Evolutionary conservation across 495 filamentous ascomycete genomes (phyloP).

Genomic region (Tirmania nivea): DNA sequence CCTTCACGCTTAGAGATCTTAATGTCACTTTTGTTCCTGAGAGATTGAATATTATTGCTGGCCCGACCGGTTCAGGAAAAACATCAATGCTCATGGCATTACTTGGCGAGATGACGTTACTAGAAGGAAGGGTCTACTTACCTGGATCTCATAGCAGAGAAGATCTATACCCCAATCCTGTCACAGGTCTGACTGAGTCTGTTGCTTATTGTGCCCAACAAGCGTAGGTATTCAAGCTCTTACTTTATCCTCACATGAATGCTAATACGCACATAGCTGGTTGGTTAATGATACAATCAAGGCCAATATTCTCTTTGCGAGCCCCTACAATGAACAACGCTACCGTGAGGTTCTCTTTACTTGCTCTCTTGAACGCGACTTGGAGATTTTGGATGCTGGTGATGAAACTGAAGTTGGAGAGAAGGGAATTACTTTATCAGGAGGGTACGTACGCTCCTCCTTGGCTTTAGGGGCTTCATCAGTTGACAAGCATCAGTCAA

Average conservation of each 20-base stretch:
- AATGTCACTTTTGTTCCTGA: constrained; percentile 56
- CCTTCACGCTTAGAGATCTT: constrained; percentile 67
- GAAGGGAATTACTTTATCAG: constrained; percentile 90
- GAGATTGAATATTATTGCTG: constrained; percentile 73
- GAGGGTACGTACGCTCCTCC: constrained; percentile 27
- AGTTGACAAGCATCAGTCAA: constrained; percentile 24
- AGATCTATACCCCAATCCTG: constrained; percentile 57
- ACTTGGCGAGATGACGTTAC: constrained; percentile 83
- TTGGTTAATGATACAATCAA: constrained; percentile 89
- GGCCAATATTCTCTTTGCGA: constrained; percentile 88
- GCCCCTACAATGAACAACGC: constrained; percentile 55
- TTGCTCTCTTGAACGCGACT: constrained; percentile 80
- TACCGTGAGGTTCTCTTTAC: constrained; percentile 77
- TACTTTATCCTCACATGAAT: neutral
- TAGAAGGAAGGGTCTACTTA: constrained; percentile 60
- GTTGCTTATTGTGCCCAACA: constrained; percentile 95
- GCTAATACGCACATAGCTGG: constrained; percentile 29
- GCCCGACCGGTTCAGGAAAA: constrained; percentile 86
- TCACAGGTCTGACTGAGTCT: constrained; percentile 72
- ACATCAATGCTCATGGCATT: constrained; percentile 89
- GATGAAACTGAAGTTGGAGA: constrained; percentile 92
- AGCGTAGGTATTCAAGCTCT: constrained; percentile 24
- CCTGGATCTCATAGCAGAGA: constrained; percentile 67
- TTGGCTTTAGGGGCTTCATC: too few relatives aligned
- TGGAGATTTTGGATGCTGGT: constrained; percentile 77